These are phyloP conservation scores for Cinnamomum chago DNA, from an alignment of 164 flowering plant species.

Conservation along the genomic window DNA sequence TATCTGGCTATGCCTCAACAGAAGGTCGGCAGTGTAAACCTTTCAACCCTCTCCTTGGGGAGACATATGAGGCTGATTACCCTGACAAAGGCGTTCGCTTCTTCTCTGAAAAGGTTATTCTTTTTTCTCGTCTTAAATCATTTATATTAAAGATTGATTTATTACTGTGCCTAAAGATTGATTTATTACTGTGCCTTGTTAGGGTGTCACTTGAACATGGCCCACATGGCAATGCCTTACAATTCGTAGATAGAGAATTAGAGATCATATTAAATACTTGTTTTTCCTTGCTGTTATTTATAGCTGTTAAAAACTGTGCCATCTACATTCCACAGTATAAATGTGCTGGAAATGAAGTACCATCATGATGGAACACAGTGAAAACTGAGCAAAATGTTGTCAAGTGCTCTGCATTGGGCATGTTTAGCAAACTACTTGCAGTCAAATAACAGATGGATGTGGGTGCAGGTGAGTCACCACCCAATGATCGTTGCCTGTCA, in stretches of 20 bases:
- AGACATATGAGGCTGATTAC: conserved; percentile 98
- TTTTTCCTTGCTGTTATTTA: neutral
- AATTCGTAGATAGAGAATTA: neutral
- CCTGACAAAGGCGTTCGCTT: conserved; percentile 96
- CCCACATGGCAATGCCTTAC: neutral
- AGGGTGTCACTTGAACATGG: neutral
- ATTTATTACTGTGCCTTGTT: neutral
- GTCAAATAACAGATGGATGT: conserved; percentile 1
- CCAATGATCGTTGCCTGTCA: conserved; percentile 98
- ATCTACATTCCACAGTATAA: neutral
- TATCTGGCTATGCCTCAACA: conserved; percentile 98
- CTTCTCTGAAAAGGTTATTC: conserved; percentile 89
- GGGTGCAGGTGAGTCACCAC: conserved; percentile 91
- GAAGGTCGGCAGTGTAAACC: conserved; percentile 99
- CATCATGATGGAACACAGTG: neutral
- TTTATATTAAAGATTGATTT: neutral
- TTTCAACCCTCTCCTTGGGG: conserved; percentile 98
- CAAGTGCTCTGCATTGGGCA: neutral
- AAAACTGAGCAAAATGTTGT: neutral
- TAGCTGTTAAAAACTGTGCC: neutral
- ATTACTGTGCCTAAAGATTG: neutral
- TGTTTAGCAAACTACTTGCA: neutral
- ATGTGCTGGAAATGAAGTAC: neutral
- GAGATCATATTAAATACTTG: neutral
- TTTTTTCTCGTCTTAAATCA: neutral